phyloP scores from a whole-genome alignment of 768 basidiomycete genomes.

The Boletus huronensis region DNA sequence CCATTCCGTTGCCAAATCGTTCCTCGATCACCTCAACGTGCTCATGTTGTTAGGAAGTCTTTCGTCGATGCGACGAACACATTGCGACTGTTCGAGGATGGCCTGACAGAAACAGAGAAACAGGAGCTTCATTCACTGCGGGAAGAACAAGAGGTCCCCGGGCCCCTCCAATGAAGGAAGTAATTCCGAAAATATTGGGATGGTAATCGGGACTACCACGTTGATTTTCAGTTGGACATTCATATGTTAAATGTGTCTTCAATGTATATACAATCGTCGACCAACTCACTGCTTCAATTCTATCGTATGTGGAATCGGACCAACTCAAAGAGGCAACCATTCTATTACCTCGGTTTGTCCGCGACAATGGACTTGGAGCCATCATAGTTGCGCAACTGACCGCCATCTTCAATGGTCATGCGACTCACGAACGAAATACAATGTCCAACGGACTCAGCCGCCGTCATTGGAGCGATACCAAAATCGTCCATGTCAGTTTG shows the following conservation, averaged over 20 bases:
- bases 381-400: constrained; percentile 6
- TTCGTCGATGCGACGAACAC: constrained; percentile 3
- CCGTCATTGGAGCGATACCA: constrained; percentile 5
- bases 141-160: neutral
- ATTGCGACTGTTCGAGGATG: neutral
- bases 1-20: constrained; percentile 3
- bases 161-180: neutral
- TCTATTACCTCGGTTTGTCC: neutral
- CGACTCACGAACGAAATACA: constrained; percentile 3
- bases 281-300: neutral
- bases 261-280: neutral
- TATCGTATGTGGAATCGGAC: neutral
- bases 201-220: no score
- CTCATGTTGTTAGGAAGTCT: constrained; percentile 1
- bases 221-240: neutral
- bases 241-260: neutral
- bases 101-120: neutral
- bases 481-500: constrained; percentile 7
- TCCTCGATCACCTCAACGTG: constrained; percentile 1
- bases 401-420: constrained; percentile 2
- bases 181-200: neutral
- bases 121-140: neutral
- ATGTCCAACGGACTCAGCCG: neutral
- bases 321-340: neutral
- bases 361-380: constrained; percentile 3